Evolutionary conservation across 2,329 filamentous ascomycete genomes (phyloP).

Genomic region (Lasiodiplodia theobromae): DNA sequence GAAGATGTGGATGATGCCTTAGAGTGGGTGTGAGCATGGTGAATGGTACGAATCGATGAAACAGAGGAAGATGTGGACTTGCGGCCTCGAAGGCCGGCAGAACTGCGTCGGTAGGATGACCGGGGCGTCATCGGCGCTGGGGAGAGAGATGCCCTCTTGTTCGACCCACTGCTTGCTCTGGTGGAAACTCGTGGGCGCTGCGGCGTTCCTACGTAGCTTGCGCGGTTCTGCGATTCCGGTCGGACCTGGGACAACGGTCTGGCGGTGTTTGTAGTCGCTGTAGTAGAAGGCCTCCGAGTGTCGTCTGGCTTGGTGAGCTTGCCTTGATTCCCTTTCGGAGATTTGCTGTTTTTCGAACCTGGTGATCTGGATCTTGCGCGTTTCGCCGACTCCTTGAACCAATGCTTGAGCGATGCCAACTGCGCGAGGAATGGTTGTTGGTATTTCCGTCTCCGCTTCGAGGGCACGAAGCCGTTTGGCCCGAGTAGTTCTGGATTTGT

Average conservation of each 20-base stretch:
- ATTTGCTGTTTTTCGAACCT: constrained; percentile 31
- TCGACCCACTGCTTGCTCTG: constrained; percentile 45
- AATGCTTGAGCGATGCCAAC: constrained; percentile 72
- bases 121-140: constrained; percentile 89
- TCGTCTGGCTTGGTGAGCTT: constrained; percentile 39
- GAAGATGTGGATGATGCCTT: constrained; percentile 94
- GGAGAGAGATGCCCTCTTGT: constrained; percentile 75
- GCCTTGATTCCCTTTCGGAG: constrained; percentile 40
- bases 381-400: constrained; percentile 73
- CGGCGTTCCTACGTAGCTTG: constrained; percentile 43
- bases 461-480: constrained; percentile 62
- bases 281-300: constrained; percentile 43
- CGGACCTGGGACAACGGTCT: constrained; percentile 44
- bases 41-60: constrained; percentile 89
- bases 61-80: constrained; percentile 97
- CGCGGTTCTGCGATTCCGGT: constrained; percentile 47
- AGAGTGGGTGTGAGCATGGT: constrained; percentile 85
- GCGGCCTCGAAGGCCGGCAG: constrained; percentile 81
- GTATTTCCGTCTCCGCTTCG: constrained; percentile 63
- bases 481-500: constrained; percentile 68
- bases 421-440: constrained; percentile 71
- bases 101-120: constrained; percentile 82
- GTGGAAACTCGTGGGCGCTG: constrained; percentile 54
- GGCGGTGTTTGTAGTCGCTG: constrained; percentile 40
- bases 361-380: constrained; percentile 52